Base-by-base conservation (phyloP, 306 rosid genomes). In the Mucuna pruriens region DNA sequence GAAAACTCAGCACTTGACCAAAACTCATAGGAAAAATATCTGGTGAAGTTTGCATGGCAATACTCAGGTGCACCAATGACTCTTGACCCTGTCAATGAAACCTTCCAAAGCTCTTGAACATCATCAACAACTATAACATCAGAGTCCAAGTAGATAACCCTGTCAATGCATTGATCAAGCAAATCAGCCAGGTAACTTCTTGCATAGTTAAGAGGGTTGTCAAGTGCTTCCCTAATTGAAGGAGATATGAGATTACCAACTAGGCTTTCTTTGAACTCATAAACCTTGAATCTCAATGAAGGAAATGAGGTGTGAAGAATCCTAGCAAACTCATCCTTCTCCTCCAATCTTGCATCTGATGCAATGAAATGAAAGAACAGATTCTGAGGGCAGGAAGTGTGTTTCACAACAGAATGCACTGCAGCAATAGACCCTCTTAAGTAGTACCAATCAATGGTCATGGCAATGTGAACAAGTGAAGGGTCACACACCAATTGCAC, bases 41-140 rank as follows among this genome's bases (percentile, higher is more conserved):
- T 87, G 8, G 85, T 88, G 86, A 95, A 89, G 31, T 93, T 86
- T 1, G 88, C 98, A 2, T 84, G 92, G 60, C 99, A 95, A 57
- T 95, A 95, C 31, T 90, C 94, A 0, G 98, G 99, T n/a, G 99
- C 98, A 33, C 90, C 99, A 44, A 95, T 89, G 6, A 84, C 88
- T 34, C 83, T 84, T 45, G 89, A 76, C 40, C 89, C 90, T 2
- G 83, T 54, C 44, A 91, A 22, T 2, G 83, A 23, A 73, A 88
- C 83, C n/a, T 67, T 60, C 97, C 97, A 93, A 3, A 95, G 88
- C 83, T 88, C 84, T 51, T 77, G 88, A 31, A 95, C 79, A 63
- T 92, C 97, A 58, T 92, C 98, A 26, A 93, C 96, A 46, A 93
- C 91, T 22, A 91, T 78, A n/a, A 90, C 81, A 84, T 95, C 99